Conservation (phyloP, 306 rosid genomes). For the Vigna hirtella region DNA sequence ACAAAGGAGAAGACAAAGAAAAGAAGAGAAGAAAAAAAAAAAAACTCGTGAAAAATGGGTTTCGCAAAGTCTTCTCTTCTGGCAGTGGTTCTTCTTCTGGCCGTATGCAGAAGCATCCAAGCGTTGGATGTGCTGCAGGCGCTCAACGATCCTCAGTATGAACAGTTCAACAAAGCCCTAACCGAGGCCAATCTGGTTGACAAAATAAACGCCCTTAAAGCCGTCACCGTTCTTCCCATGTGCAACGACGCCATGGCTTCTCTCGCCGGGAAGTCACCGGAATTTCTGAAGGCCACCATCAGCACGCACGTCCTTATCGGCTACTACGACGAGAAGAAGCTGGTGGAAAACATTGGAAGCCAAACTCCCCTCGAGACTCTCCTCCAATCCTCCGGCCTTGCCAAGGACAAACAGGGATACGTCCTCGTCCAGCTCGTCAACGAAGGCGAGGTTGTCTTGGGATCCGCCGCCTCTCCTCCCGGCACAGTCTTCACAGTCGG, state of each 20-base stretch:
- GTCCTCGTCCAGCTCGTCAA: constrained; percentile 28
- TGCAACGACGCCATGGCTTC: constrained; percentile 35
- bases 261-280: constrained; percentile 49
- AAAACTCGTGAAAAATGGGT: too few species aligned
- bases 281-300: constrained; percentile 44
- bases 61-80: too few species aligned
- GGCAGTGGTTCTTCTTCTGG: constrained; percentile 29
- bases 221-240: constrained; percentile 61
- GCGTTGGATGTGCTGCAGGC: constrained; percentile 59
- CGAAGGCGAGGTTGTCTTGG: constrained; percentile 61
- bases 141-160: constrained; percentile 44
- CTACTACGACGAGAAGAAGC: constrained; percentile 54
- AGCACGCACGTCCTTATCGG: constrained; percentile 52
- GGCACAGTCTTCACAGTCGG: background rate
- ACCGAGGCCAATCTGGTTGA: constrained; percentile 63
- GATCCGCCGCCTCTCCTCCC: constrained; percentile 39
- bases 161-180: constrained; percentile 50
- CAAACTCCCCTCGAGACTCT: constrained; percentile 49
- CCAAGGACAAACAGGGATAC: constrained; percentile 53
- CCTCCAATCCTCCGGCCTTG: constrained; percentile 50
- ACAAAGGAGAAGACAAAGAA: too few species aligned
- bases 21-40: too few species aligned
- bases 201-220: constrained; percentile 50
- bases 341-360: constrained; percentile 7
- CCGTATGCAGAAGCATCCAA: constrained; percentile 43